Percentiles rank a stretch among this genome's conserved stretches.
Evolutionary conservation across 2,329 filamentous ascomycete species (phyloP).

Genomic region (Sclerotinia subarctica): DNA sequence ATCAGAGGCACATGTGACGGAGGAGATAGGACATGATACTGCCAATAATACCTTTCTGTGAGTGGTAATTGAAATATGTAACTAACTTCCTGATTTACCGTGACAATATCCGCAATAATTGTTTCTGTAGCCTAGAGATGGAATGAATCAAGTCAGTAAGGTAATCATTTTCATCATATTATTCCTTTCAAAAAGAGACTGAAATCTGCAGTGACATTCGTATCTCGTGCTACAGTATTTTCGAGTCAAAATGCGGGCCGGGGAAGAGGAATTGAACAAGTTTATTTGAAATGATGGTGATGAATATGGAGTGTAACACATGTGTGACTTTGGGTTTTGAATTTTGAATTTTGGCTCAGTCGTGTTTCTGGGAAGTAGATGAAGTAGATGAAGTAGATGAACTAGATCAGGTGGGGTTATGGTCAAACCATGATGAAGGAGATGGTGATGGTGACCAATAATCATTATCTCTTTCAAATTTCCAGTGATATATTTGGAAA

Average conservation of each 20-base stretch:
- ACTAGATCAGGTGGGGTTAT: not conserved
- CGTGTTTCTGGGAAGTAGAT: constrained; percentile 9
- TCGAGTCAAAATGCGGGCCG: not conserved
- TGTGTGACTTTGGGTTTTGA: not conserved
- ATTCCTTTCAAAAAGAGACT: not conserved
- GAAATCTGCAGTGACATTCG: constrained; percentile 15
- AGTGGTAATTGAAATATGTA: constrained; percentile 10
- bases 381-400: not conserved
- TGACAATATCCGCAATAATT: constrained; percentile 37
- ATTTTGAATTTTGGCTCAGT: constrained; percentile 10
- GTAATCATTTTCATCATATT: constrained; percentile 3
- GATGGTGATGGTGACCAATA: constrained; percentile 4
- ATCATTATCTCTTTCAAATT: not conserved
- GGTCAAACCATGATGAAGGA: not conserved
- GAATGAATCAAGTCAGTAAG: constrained; percentile 15
- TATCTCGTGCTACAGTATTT: constrained; percentile 2
- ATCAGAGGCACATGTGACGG: not conserved
- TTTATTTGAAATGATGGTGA: not conserved
- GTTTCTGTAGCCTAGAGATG: constrained; percentile 33
- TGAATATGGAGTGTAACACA: constrained; percentile 2
- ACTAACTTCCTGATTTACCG: constrained; percentile 37
- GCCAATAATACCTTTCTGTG: not conserved
- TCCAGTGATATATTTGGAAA: not conserved
- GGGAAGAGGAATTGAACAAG: constrained; percentile 5
- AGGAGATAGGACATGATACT: not conserved